Conservation (phyloP, 768 basidiomycete species). For the Mycena metata region DNA sequence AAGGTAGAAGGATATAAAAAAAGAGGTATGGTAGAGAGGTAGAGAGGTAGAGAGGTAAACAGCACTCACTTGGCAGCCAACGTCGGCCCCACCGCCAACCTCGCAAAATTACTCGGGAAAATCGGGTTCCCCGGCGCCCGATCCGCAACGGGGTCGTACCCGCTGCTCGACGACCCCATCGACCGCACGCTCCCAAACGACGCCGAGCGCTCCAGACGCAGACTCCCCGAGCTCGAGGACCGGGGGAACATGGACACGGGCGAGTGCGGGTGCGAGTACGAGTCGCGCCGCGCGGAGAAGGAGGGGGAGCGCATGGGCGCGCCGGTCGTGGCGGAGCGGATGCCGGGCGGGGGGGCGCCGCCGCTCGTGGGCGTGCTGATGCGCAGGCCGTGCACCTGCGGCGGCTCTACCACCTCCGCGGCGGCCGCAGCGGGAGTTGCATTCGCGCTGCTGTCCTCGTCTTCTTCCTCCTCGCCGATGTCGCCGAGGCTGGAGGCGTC, state of each 20-base stretch:
- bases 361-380: constrained; percentile 65
- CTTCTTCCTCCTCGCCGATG: constrained; percentile 75
- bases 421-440: too few species aligned
- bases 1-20: too few species aligned
- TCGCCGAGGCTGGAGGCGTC: constrained; percentile 62
- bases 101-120: constrained; percentile 86
- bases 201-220: constrained; percentile 36
- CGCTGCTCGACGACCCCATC: constrained; percentile 21
- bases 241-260: constrained; percentile 39
- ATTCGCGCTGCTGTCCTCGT: constrained; percentile 58
- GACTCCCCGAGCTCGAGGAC: constrained; percentile 19
- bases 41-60: too few species aligned
- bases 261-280: constrained; percentile 35
- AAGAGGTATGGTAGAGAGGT: too few species aligned
- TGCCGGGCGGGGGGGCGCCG: constrained; percentile 40
- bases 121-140: constrained; percentile 80
- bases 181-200: constrained; percentile 34
- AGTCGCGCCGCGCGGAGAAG: constrained; percentile 47
- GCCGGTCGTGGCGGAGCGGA: constrained; percentile 33
- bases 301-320: constrained; percentile 43
- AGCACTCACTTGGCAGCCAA: constrained; percentile 63
- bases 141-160: constrained; percentile 69
- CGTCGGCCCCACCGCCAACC: constrained; percentile 75
- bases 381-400: constrained; percentile 70
- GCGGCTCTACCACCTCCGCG: constrained; percentile 41